Evolutionary conservation across 805 yeast species (phyloP), one percentile per base, ranked within the genome.

Genomic region (Wickerhamiella bombiphila): DNA sequence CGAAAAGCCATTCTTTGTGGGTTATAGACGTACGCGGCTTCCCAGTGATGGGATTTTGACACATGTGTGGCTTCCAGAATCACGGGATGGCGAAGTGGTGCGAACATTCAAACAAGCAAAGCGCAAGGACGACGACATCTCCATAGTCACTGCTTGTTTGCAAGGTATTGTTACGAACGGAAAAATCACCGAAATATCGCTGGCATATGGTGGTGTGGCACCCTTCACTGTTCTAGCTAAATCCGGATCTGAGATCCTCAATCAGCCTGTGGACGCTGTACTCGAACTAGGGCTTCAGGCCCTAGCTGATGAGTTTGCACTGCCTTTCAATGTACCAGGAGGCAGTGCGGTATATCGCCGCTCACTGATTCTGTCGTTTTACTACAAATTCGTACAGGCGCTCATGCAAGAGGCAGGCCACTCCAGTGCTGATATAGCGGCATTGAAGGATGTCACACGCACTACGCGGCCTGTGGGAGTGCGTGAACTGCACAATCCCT

Each of bases 61-160:
- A 9, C 54, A 52, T 32, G 54, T 66, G 21, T 57, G 58, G 37
- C 57, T 66, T 21, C 70, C 70, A 2, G 65, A 60, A 39, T 57
- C 66, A 2, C 41, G 39, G 20, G 45, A 43, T 9, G 52, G 57
- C 31, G 68, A 65, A 36, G 56, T 54, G 36, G 60, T 65, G 16
- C 58, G 56, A 22, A 52, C 65, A 4, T 66, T 50, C 51, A 66
- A 66, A 46, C 71, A 66, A 47, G 61, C 67, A 20, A 66, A 66
- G 54, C 54, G 71, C 38, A 65, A 65, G 43, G 70, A 66, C 47
- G 71, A 66, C 41, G 71, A 66, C 50, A 66, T 66, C 35, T 65
- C 71, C 11, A 65, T 66, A 41, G 71, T 66, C 8, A 64, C 70
- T 14, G 57, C 65, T 0, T 63, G 66, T 39, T 41, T 65, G 40